Conservation (phyloP, 2,329 filamentous ascomycete species). For the Fusarium sp. region DNA sequence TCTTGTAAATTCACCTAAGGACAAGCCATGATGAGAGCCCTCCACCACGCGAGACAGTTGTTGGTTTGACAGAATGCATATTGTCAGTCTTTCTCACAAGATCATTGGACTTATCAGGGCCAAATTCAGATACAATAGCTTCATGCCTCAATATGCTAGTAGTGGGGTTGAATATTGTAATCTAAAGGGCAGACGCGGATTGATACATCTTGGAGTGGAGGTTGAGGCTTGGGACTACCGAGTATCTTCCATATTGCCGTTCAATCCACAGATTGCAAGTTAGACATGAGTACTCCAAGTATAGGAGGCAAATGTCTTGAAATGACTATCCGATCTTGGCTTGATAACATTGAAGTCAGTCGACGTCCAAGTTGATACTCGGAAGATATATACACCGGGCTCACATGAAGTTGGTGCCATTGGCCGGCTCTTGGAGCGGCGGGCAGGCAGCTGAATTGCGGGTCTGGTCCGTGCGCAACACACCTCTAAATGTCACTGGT, state of each 20-base stretch:
- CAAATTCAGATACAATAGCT: background rate
- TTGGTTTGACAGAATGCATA: background rate
- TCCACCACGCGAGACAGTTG: background rate
- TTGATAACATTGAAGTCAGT: too few species aligned
- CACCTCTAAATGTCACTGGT: background rate
- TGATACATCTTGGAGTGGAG: too few species aligned
- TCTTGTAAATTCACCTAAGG: too few species aligned
- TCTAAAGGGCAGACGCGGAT: too few species aligned
- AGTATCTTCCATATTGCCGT: background rate
- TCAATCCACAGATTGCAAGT: too few species aligned
- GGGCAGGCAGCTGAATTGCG: background rate
- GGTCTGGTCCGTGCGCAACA: background rate
- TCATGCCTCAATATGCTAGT: background rate
- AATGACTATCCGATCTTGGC: background rate
- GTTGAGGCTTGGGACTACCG: background rate
- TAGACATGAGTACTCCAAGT: background rate
- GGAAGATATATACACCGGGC: background rate
- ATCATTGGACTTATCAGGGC: accelerated
- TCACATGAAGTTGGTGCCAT: too few species aligned
- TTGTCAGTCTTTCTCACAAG: background rate
- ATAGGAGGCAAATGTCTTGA: background rate
- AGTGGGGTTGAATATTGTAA: background rate
- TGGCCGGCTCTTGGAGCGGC: background rate
- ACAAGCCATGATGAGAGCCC: background rate
- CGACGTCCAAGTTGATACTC: background rate